phyloP scores from a whole-genome alignment of 305 asterid genomes.

The Solanum chacoense region DNA sequence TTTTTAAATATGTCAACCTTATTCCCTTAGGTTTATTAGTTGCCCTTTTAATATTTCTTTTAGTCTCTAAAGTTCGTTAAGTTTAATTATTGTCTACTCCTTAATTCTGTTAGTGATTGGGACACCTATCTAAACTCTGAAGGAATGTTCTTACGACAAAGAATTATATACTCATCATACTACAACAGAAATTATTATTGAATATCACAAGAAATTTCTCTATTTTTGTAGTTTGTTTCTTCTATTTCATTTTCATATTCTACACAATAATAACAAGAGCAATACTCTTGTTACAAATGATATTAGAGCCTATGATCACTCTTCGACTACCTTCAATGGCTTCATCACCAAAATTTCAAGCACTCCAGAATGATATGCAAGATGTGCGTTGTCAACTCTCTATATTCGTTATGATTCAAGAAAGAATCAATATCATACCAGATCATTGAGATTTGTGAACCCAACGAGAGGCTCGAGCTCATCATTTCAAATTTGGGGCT shows the following conservation, averaged over 20 bases:
- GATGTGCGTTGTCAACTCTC: background rate
- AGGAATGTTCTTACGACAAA: background rate
- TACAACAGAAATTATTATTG: background rate
- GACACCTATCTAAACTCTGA: background rate
- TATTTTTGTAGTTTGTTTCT: background rate
- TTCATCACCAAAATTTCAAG: background rate
- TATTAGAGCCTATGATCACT: background rate
- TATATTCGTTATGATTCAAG: no score
- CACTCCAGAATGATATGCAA: background rate
- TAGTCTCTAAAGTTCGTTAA: background rate
- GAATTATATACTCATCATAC: background rate
- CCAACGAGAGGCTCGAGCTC: background rate
- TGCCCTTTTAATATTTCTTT: background rate
- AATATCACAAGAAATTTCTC: background rate
- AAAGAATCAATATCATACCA: background rate
- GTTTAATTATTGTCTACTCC: background rate
- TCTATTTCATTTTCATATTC: background rate
- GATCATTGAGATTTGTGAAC: background rate
- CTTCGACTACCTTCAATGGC: background rate
- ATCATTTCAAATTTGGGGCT: no score
- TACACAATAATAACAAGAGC: background rate
- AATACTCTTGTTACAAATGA: background rate
- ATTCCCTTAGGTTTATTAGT: background rate
- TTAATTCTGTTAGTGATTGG: background rate
- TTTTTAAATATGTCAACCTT: background rate